phyloP scores from a whole-genome alignment of 148 eudicot species.

The Silene uniflora region DNA sequence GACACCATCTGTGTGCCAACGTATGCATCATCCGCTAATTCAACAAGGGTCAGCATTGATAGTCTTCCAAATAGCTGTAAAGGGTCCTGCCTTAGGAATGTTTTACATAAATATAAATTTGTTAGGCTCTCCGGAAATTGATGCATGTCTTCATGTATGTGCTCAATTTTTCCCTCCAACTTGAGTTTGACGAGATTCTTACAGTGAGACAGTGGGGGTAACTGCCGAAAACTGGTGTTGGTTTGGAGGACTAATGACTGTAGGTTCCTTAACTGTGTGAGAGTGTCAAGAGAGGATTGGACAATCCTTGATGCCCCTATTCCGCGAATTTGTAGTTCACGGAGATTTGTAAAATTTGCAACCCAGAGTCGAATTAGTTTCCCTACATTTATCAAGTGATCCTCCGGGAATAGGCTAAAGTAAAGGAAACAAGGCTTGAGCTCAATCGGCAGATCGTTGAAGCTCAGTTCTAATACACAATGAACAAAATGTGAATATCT shows the following conservation, averaged over 20 bases:
- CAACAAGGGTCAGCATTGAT: not conserved
- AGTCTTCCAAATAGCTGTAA: not conserved
- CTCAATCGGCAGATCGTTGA: not conserved
- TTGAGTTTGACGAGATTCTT: too few species aligned
- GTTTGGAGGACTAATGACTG: slow-evolving; percentile 1
- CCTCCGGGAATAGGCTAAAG: slow-evolving; percentile 2
- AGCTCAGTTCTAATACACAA: not conserved
- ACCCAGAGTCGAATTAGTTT: not conserved
- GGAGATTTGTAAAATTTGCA: not conserved
- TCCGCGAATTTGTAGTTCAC: not conserved
- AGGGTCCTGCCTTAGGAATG: not conserved
- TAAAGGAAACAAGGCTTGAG: slow-evolving; percentile 2
- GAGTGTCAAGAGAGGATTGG: not conserved
- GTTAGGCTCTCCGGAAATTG: not conserved
- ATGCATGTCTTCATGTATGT: not conserved
- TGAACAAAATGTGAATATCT: not conserved
- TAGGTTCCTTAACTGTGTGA: not conserved
- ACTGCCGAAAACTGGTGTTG: not conserved
- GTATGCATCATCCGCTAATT: slow-evolving; percentile 1
- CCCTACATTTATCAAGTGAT: not conserved
- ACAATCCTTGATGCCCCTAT: not conserved
- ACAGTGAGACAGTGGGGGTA: not conserved
- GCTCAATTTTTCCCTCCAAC: not conserved
- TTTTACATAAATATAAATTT: not conserved
- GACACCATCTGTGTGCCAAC: not conserved